Evolutionary conservation across 2,329 filamentous ascomycete species (phyloP).

Genomic region (Fusarium lyarnte): DNA sequence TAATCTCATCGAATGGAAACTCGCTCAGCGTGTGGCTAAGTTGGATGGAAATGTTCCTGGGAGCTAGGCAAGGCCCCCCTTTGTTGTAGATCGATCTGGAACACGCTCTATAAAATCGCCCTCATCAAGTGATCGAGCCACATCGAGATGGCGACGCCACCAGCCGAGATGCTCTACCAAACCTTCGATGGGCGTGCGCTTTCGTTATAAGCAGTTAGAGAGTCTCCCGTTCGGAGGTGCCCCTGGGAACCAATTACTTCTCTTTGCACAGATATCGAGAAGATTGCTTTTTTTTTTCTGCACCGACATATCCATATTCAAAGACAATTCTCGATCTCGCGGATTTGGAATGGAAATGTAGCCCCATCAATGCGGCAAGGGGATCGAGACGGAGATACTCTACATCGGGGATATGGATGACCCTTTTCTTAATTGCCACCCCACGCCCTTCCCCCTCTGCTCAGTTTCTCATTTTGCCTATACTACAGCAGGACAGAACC

Average conservation of each 20-base stretch:
- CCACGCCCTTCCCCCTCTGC: neutral
- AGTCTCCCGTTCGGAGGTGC: neutral
- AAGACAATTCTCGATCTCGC: neutral
- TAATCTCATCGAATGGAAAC: neutral
- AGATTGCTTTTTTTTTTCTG: slow-evolving; percentile 1
- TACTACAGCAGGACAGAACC: neutral
- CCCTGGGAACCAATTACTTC: neutral
- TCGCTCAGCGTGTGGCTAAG: neutral
- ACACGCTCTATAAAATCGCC: neutral
- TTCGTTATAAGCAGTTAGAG: neutral
- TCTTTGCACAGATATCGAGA: slow-evolving; percentile 20
- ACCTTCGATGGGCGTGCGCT: slow-evolving; percentile 31
- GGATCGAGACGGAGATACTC: slow-evolving; percentile 12
- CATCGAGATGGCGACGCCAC: slow-evolving; percentile 40
- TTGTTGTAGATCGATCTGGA: slow-evolving; percentile 32
- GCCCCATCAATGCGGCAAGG: slow-evolving; percentile 16
- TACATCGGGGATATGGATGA: neutral
- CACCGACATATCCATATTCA: neutral
- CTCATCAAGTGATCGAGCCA: slow-evolving; percentile 26
- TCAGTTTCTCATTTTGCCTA: neutral
- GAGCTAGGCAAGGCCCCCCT: neutral
- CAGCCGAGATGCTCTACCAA: slow-evolving; percentile 34
- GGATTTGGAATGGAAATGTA: neutral
- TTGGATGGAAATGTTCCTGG: neutral
- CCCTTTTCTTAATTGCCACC: neutral